These are phyloP conservation scores for Aegilops tauschii DNA, from an alignment of 176 grass and related monocot genomes.

Conservation along the genomic window DNA sequence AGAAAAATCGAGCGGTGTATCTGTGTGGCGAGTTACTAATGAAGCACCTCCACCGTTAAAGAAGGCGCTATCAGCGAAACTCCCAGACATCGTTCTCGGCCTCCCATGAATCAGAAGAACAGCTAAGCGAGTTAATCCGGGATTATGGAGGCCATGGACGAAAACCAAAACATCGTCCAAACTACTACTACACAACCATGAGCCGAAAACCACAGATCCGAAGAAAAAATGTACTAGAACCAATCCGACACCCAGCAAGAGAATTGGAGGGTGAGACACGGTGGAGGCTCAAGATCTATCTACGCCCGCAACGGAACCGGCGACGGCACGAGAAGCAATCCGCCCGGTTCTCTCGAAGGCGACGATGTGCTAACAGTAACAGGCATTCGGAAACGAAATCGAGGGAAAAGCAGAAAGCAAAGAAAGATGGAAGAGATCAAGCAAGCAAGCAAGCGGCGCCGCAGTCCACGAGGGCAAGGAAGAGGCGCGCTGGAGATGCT, in stretches of 20 bases:
- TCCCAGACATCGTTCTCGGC: slow-evolving; percentile 47
- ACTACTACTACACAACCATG: background rate
- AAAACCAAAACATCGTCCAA: background rate
- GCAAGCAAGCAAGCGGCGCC: background rate
- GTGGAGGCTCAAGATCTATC: background rate
- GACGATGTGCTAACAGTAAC: background rate
- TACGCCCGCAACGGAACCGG: slow-evolving; percentile 61
- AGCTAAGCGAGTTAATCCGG: slow-evolving; percentile 51
- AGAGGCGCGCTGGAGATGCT: background rate
- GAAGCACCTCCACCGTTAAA: slow-evolving; percentile 36
- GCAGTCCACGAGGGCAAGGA: background rate
- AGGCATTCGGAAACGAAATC: too few relatives aligned
- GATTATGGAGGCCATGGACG: slow-evolving; percentile 60
- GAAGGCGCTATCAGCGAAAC: slow-evolving; percentile 67
- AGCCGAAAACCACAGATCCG: background rate
- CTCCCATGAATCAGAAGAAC: slow-evolving; percentile 79
- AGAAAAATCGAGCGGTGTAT: background rate
- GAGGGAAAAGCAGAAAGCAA: background rate
- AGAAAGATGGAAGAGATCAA: background rate
- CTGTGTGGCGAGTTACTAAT: slow-evolving; percentile 69
- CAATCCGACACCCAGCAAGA: slow-evolving; percentile 22
- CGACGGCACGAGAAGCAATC: background rate
- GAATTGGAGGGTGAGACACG: background rate
- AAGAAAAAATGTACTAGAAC: slow-evolving; percentile 18
- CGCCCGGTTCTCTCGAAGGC: slow-evolving; percentile 52